phyloP scores from a whole-genome alignment of 140 eudicot genomes.

The Stevia rebaudiana region DNA sequence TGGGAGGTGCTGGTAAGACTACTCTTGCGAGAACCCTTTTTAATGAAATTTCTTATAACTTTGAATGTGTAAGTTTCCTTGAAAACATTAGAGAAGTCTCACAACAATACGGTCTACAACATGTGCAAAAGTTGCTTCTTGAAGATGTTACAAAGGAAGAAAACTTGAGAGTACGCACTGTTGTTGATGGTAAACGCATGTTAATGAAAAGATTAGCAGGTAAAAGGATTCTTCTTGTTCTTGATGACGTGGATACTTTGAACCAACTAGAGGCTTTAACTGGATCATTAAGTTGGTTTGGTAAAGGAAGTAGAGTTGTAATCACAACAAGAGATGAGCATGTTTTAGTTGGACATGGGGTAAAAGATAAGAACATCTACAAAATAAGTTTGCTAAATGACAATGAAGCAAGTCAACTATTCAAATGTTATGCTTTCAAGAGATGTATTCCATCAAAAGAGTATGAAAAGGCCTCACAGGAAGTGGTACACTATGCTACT shows the following conservation, averaged over 20 bases:
- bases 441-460: constrained; percentile 5
- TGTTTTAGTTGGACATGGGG: constrained; percentile 13
- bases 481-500: constrained; percentile 9
- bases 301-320: constrained; percentile 16
- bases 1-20: constrained; percentile 29
- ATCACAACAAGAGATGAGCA: constrained; percentile 22
- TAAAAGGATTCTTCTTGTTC: constrained; percentile 18
- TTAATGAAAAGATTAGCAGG: neutral
- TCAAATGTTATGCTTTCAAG: constrained; percentile 15
- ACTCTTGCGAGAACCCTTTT: constrained; percentile 23
- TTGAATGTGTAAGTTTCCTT: constrained; percentile 18
- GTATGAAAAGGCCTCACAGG: constrained; percentile 1
- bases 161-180: constrained; percentile 5
- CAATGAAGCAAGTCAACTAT: constrained; percentile 12
- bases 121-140: constrained; percentile 22
- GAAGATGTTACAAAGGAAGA: constrained; percentile 19
- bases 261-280: constrained; percentile 18
- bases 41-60: constrained; percentile 9
- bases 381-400: constrained; percentile 13
- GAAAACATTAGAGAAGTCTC: constrained; percentile 15
- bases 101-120: neutral
- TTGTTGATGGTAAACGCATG: constrained; percentile 11
- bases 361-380: neutral
- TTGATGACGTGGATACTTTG: constrained; percentile 22
- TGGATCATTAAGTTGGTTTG: constrained; percentile 1